phyloP scores from a whole-genome alignment of 225 moss, liverwort and hornwort genomes.

The Physcomitrium patens region DNA sequence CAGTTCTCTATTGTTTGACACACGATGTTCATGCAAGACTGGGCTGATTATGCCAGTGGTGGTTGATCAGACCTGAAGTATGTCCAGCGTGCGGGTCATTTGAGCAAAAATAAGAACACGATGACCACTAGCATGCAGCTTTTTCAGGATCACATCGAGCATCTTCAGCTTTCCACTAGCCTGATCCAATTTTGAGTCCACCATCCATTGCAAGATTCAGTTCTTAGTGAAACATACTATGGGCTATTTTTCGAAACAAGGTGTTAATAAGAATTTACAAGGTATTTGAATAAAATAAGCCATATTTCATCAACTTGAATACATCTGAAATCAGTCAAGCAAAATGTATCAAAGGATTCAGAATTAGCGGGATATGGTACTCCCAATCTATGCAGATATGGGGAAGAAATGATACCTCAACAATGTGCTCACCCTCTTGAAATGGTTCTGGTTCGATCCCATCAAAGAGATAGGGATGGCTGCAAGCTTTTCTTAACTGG shows the following conservation, averaged over 20 bases:
- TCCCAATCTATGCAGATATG: background rate
- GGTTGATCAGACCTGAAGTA: constrained; percentile 77
- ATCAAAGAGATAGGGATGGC: constrained; percentile 94
- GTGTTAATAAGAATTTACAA: constrained; percentile 1
- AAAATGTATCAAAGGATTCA: constrained; percentile 7
- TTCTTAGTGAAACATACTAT: background rate
- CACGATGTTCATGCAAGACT: background rate
- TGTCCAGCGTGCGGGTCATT: constrained; percentile 93
- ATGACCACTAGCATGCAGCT: constrained; percentile 62
- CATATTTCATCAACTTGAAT: constrained; percentile 13
- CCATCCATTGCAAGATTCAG: constrained; percentile 2
- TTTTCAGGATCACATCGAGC: constrained; percentile 74
- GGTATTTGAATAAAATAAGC: constrained; percentile 10
- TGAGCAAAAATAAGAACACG: constrained; percentile 94
- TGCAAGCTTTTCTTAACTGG: constrained; percentile 92
- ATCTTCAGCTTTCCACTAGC: constrained; percentile 87
- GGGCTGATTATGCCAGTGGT: background rate
- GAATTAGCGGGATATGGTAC: background rate
- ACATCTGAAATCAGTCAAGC: constrained; percentile 9
- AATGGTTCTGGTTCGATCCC: constrained; percentile 97
- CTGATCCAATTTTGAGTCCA: constrained; percentile 44
- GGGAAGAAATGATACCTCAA: constrained; percentile 55
- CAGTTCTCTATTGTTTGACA: background rate
- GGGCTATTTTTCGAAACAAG: constrained; percentile 6
- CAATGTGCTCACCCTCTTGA: constrained; percentile 88